Conservation (phyloP, 2,329 filamentous ascomycete genomes). For the Trichoderma sp. region DNA sequence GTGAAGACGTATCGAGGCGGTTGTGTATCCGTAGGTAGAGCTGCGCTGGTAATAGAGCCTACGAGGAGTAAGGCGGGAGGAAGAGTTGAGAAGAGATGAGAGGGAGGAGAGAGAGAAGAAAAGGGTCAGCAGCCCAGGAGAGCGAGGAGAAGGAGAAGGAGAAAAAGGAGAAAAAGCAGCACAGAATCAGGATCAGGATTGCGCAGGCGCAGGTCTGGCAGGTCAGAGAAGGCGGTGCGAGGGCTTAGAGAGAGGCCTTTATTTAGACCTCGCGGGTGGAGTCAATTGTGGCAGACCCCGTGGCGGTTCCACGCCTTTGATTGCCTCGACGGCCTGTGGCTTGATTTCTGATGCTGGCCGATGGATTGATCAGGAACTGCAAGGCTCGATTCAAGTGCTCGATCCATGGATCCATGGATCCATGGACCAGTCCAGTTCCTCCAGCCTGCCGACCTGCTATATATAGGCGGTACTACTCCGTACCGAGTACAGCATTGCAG, state of each 20-base stretch:
- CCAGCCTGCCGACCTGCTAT: background rate
- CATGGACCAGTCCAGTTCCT: background rate
- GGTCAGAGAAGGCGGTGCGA: constrained; percentile 14
- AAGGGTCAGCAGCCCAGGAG: background rate
- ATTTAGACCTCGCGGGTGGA: constrained; percentile 18
- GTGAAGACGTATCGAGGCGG: background rate
- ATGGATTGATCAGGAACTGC: background rate
- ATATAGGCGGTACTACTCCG: background rate
- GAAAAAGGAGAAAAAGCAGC: background rate
- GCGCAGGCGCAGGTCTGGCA: background rate
- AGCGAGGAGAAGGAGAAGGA: background rate
- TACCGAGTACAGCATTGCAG: too few species aligned
- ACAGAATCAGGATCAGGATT: background rate
- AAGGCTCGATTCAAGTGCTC: background rate
- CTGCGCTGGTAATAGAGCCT: background rate
- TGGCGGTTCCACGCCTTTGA: background rate
- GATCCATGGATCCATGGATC: background rate
- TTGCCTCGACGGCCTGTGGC: background rate
- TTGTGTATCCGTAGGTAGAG: background rate
- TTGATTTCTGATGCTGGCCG: background rate
- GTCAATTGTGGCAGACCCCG: constrained; percentile 9
- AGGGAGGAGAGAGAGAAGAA: background rate
- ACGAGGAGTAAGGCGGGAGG: background rate
- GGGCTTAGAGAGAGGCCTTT: constrained; percentile 15
- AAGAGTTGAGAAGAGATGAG: background rate